phyloP scores from a whole-genome alignment of 352 stramenopile genomes.

The Globisporangium paddicum region DNA sequence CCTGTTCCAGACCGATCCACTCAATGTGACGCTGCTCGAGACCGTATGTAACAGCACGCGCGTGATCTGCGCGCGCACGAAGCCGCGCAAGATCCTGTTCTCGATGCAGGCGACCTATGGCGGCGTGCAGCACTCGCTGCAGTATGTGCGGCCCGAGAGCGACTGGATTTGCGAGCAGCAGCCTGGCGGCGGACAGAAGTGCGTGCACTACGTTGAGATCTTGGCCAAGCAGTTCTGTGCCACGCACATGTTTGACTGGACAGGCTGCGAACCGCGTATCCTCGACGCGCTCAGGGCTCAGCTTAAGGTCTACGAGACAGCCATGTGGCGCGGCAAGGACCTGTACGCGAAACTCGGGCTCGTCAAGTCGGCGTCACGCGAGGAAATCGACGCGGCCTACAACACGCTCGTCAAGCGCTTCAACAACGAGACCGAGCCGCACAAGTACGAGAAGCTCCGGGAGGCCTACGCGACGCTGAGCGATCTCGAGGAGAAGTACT shows the following conservation, averaged over 20 bases:
- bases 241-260: conserved; percentile 74
- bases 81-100: conserved; percentile 69
- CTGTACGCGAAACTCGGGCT: conserved; percentile 79
- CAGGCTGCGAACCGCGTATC: conserved; percentile 42
- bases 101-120: conserved; percentile 75
- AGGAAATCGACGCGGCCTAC: conserved; percentile 79
- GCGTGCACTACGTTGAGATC: conserved; percentile 73
- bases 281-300: conserved; percentile 54
- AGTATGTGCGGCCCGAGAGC: conserved; percentile 74
- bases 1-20: conserved; percentile 70
- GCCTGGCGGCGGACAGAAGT: conserved; percentile 43
- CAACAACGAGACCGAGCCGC: conserved; percentile 80
- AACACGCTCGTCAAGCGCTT: conserved; percentile 79
- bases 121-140: conserved; percentile 57
- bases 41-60: conserved; percentile 72
- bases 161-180: conserved; percentile 68
- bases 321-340: conserved; percentile 76
- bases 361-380: conserved; percentile 55
- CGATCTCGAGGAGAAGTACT: conserved; percentile 81
- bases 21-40: conserved; percentile 69
- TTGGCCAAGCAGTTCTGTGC: conserved; percentile 56
- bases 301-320: conserved; percentile 66
- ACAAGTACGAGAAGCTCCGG: conserved; percentile 81
- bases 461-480: conserved; percentile 75
- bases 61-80: conserved; percentile 44